Conservation (phyloP, 306 rosid species). For the Vigna unguiculata region DNA sequence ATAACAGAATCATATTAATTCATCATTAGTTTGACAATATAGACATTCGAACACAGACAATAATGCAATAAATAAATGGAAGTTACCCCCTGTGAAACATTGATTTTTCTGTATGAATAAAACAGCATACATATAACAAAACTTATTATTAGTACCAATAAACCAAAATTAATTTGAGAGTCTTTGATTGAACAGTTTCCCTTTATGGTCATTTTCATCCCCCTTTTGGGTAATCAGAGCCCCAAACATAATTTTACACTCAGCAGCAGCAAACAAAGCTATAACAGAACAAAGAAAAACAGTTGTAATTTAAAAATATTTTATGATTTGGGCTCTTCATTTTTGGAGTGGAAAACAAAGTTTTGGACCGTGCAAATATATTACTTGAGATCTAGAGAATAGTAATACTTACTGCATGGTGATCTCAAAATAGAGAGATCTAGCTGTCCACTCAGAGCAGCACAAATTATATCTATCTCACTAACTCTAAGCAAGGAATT, state of each 20-base stretch:
- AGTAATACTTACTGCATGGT: constrained; percentile 65
- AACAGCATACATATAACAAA: constrained; percentile 35
- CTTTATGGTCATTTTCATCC: neutral
- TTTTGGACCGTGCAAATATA: constrained; percentile 2
- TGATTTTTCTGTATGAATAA: constrained; percentile 15
- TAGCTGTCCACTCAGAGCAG: constrained; percentile 74
- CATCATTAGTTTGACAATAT: neutral
- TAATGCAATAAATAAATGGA: constrained; percentile 24
- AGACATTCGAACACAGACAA: constrained; percentile 17
- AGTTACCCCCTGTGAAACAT: neutral
- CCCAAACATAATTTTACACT: neutral
- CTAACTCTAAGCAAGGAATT: constrained; percentile 61
- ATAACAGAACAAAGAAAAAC: constrained; percentile 5
- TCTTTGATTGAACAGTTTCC: neutral
- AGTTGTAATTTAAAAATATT: constrained; percentile 20
- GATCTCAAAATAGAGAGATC: constrained; percentile 71
- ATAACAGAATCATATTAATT: neutral
- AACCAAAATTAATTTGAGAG: constrained; percentile 13
- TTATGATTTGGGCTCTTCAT: constrained; percentile 13
- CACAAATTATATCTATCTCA: constrained; percentile 69
- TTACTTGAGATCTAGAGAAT: constrained; percentile 34
- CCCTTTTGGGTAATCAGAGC: constrained; percentile 8
- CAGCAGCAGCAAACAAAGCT: constrained; percentile 12
- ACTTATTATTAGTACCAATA: neutral
- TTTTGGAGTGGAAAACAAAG: constrained; percentile 6